These are phyloP conservation scores for Hericium alpestre DNA, from an alignment of 768 basidiomycete species.

Conservation along the genomic window DNA sequence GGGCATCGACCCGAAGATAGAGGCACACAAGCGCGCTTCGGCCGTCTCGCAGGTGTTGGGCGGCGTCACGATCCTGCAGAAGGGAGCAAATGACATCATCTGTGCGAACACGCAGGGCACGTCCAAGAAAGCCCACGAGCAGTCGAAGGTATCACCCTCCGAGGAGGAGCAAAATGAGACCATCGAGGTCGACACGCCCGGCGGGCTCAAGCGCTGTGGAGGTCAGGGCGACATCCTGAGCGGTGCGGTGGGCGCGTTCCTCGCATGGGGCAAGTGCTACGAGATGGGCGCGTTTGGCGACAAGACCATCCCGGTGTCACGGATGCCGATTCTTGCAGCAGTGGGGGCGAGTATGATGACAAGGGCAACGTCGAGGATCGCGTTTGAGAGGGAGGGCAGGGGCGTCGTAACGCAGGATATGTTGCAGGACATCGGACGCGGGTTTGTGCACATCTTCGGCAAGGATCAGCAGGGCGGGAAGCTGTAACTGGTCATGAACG, in stretches of 20 bases:
- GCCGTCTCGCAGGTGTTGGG: constrained; percentile 67
- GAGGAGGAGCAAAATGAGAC: constrained; percentile 33
- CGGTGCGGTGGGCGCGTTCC: constrained; percentile 77
- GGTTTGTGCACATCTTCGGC: constrained; percentile 69
- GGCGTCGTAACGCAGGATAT: constrained; percentile 56
- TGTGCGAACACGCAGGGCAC: constrained; percentile 60
- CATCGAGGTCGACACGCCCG: constrained; percentile 55
- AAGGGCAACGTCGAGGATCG: constrained; percentile 66
- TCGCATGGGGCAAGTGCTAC: constrained; percentile 94
- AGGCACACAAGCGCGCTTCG: constrained; percentile 47
- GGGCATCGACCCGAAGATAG: constrained; percentile 43
- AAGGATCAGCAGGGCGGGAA: constrained; percentile 32
- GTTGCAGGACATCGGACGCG: constrained; percentile 39
- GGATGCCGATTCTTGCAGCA: constrained; percentile 76
- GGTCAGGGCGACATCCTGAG: constrained; percentile 94
- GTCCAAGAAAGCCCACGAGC: constrained; percentile 28
- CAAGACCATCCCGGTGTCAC: constrained; percentile 40
- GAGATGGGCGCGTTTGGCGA: constrained; percentile 75
- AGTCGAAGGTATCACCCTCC: constrained; percentile 21
- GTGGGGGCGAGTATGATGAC: constrained; percentile 84
- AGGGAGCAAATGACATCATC: constrained; percentile 76
- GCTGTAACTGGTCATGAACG: constrained; percentile 17
- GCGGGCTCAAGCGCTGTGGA: constrained; percentile 87
- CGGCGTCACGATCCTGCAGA: constrained; percentile 84
- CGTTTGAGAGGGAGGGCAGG: constrained; percentile 68